These are phyloP conservation scores for Ceratocystis cacaofunesta DNA, from an alignment of 2,329 filamentous ascomycete genomes.

Conservation along the genomic window DNA sequence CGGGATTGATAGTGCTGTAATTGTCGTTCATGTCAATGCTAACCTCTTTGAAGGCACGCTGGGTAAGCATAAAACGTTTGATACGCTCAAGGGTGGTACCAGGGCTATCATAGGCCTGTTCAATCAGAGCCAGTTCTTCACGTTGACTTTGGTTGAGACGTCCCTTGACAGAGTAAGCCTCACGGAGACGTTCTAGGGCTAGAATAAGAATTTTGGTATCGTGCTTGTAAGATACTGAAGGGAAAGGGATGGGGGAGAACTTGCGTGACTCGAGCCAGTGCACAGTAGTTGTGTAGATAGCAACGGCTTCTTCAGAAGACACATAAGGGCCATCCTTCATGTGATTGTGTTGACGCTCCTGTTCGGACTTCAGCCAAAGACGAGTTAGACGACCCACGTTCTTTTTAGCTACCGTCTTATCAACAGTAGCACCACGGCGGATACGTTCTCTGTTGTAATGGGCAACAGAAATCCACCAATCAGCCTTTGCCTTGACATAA, in stretches of 20 bases:
- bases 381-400: constrained; percentile 88
- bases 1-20: constrained; percentile 96
- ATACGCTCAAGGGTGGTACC: constrained; percentile 91
- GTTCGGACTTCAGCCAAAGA: constrained; percentile 94
- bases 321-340: constrained; percentile 99
- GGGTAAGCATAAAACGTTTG: constrained; percentile 92
- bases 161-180: constrained; percentile 96
- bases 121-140: constrained; percentile 89
- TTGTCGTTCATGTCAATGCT: constrained; percentile 99
- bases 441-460: constrained; percentile 99
- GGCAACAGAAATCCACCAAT: constrained; percentile 99
- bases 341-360: constrained; percentile 97
- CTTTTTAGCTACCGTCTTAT: constrained; percentile 99
- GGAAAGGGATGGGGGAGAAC: constrained; percentile 97
- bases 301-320: constrained; percentile 93
- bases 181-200: constrained; percentile 78
- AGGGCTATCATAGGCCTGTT: constrained; percentile 95
- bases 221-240: constrained; percentile 97
- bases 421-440: constrained; percentile 85
- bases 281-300: constrained; percentile 96
- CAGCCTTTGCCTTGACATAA: constrained; percentile 97
- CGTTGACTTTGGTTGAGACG: constrained; percentile 93
- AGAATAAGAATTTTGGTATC: constrained; percentile 98
- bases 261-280: constrained; percentile 98
- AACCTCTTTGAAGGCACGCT: constrained; percentile 97